Evolutionary conservation across 495 filamentous ascomycete species (phyloP), one percentile per base, ranked within the genome.

Genomic region (Sporormia fimetaria): DNA sequence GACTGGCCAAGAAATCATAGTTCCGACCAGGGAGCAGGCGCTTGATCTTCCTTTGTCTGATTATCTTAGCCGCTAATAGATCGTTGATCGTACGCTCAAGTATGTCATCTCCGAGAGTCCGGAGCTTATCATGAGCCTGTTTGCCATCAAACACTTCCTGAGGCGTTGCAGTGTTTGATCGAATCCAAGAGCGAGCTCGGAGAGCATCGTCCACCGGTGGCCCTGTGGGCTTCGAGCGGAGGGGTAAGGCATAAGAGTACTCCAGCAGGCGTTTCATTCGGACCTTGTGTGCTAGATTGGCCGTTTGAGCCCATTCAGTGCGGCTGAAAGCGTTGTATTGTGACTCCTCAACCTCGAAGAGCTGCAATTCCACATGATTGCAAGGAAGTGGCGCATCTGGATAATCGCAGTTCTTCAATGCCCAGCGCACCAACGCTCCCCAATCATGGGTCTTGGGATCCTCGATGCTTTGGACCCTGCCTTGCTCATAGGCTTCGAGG

Each of bases 381-480:
- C 4, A 18, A 31, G 23, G 29, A 17, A 49, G 31, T 21, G 29
- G 25, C 4, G 75, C 44, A 12, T 36, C 18, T 1, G 40, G 47
- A 16, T 22, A 37, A 16, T 40, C 20, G 27, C 40, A 42, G 32
- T 68, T 67, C 10, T 63, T 57, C 28, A 59, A 59, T 11, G 74
- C 74, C 90, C 90, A 98, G 9, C 80, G 69, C 20, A 92, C 69
- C 8, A 94, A 55, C 25, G 56, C 58, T 21, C 69, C 65, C 83
- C 90, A 92, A 54, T 94, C 78, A 51, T 92, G 92, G 8, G 61
- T 65, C 22, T 74, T 63, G 4, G 85, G 64, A 45, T 92, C 58
- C 25, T 77, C 62, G 21, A 99, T 69, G 1, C 63, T 52, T 2
- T 81, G 79, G 0, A 96, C 46, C 35, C 80, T 65, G 6, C 71